These are phyloP conservation scores for Discostella stelligera DNA, from an alignment of 352 stramenopile species.

Conservation along the genomic window DNA sequence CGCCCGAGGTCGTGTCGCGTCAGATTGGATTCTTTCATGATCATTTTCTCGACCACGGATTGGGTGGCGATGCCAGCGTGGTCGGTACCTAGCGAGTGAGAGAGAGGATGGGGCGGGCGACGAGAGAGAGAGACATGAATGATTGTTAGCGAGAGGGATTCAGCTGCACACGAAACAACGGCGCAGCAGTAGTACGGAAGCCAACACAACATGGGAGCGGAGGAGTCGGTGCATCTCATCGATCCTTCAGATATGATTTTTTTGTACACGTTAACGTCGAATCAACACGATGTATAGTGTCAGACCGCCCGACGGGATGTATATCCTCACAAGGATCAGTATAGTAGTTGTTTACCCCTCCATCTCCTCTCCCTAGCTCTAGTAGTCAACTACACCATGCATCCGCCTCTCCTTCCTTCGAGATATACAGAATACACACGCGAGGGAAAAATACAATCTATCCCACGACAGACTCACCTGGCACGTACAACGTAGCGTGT, in stretches of 20 bases:
- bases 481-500: conserved; percentile 95
- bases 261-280: conserved; percentile 56
- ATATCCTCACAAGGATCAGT: conserved; percentile 37
- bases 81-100: conserved; percentile 85
- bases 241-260: conserved; percentile 37
- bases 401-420: not conserved
- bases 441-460: no score
- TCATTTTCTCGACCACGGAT: conserved; percentile 98
- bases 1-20: conserved; percentile 93
- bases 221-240: not conserved
- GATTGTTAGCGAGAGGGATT: no score
- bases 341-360: not conserved
- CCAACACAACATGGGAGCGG: no score
- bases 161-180: no score
- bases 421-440: not conserved
- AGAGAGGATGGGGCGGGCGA: not conserved
- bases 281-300: conserved; percentile 44
- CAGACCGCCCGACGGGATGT: conserved; percentile 49
- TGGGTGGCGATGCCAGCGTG: conserved; percentile 99
- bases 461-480: conserved; percentile 76
- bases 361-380: no score
- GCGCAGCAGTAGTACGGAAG: no score
- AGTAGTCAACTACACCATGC: conserved; percentile 3
- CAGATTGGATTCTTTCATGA: conserved; percentile 91
- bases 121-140: not conserved